phyloP scores from a whole-genome alignment of 2,329 filamentous ascomycete genomes.

The Cephalotrichum gorgonifer region DNA sequence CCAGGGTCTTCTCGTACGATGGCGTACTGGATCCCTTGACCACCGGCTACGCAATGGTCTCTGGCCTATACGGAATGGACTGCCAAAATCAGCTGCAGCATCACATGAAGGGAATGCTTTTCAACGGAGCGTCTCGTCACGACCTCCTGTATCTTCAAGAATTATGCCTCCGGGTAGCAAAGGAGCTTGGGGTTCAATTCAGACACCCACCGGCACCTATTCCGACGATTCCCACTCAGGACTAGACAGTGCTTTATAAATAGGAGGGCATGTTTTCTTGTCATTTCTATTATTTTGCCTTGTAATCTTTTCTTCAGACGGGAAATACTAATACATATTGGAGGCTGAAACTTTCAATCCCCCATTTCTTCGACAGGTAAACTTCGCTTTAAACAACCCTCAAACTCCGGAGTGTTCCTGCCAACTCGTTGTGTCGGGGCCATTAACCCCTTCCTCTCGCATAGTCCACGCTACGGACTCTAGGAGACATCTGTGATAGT shows the following conservation, averaged over 20 bases:
- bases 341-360: too few relatives aligned
- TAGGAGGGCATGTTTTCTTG: too few relatives aligned
- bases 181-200: constrained; percentile 4
- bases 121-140: constrained; percentile 4
- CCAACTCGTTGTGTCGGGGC: neutral
- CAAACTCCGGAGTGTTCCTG: neutral
- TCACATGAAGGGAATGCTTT: constrained; percentile 9
- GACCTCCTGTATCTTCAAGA: constrained; percentile 6
- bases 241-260: too few relatives aligned
- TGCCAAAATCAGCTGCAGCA: constrained; percentile 7
- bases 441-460: neutral
- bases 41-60: constrained; percentile 6
- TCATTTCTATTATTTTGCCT: too few relatives aligned
- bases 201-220: constrained; percentile 3
- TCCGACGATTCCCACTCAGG: constrained; percentile 1
- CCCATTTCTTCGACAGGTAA: too few relatives aligned
- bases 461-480: neutral
- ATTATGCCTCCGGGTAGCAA: constrained; percentile 5
- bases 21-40: constrained; percentile 5
- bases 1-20: constrained; percentile 1
- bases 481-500: constrained; percentile 5
- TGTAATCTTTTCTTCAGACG: too few relatives aligned
- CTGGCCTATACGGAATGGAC: constrained; percentile 1
- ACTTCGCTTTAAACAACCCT: too few relatives aligned
- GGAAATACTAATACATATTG: too few relatives aligned